phyloP scores from a whole-genome alignment of 129 eudicot species.

The Apium graveolens region DNA sequence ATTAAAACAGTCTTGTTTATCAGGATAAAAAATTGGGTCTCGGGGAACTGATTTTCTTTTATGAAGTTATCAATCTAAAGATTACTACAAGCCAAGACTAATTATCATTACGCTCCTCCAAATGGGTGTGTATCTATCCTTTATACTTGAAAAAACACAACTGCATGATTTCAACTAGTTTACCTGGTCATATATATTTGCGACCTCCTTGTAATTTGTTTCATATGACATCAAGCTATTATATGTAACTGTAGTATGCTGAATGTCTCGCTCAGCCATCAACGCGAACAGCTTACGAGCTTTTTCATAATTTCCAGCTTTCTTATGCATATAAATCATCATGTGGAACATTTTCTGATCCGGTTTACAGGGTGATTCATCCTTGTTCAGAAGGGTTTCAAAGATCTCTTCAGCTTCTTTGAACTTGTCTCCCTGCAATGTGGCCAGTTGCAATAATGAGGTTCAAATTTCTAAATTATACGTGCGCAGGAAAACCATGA shows the following conservation, averaged over 20 bases:
- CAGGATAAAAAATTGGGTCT: neutral
- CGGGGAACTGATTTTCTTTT: neutral
- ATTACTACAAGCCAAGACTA: neutral
- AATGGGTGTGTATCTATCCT: neutral
- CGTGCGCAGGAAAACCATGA: neutral
- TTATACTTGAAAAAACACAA: neutral
- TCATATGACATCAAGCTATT: slow-evolving; percentile 93
- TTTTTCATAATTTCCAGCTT: slow-evolving; percentile 74
- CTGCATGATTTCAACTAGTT: neutral
- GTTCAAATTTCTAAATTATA: slow-evolving; percentile 11
- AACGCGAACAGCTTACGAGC: slow-evolving; percentile 64
- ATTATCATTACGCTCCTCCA: neutral
- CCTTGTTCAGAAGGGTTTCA: slow-evolving; percentile 53
- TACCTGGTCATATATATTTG: slow-evolving; percentile 79
- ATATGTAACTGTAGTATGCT: slow-evolving; percentile 64
- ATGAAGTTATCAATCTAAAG: neutral
- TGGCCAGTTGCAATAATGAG: slow-evolving; percentile 5
- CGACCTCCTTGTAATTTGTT: slow-evolving; percentile 77
- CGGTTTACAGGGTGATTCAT: slow-evolving; percentile 54
- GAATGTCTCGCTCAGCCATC: slow-evolving; percentile 78
- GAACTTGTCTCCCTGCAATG: slow-evolving; percentile 73
- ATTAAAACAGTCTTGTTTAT: neutral
- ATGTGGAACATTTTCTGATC: slow-evolving; percentile 97
- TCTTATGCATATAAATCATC: slow-evolving; percentile 95
- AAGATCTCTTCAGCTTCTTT: slow-evolving; percentile 79